Evolutionary conservation across 108 stramenopile species (phyloP), one percentile per base, ranked within the genome.

Genomic region (Cyclotella cryptica): DNA sequence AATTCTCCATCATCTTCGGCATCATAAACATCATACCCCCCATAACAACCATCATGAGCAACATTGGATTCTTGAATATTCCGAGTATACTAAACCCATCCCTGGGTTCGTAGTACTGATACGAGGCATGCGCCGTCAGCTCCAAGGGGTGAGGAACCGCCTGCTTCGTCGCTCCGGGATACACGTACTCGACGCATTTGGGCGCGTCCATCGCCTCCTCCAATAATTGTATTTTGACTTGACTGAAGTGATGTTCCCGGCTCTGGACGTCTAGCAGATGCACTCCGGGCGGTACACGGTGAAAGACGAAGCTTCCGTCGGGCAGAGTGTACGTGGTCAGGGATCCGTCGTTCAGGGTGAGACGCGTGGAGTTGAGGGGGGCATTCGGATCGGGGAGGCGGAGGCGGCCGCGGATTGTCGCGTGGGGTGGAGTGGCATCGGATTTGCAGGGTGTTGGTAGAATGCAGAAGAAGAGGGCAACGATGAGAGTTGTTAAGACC

Each of bases 1-100:
- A 45, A 47, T 80, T 85, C 68, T 92, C 93, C 96, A 96, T 96
- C 88, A 96, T 89, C 83, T 92, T 82, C 7, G 96, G 96, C 96
- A 96, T 94, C 40, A 89, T 30, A 40, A 88, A 75, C 92, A 96
- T 89, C 76, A 90, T 58, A 24, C 86, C 92, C 29, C 75, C 91
- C 39, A 75, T 81, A 44, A 93, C 83, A 6, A 91, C 35, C 93
- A 94, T 93, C 92, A 96, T 93, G 30, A 96, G 61, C 39, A 94
- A 43, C 96, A 96, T 96, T 17, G 96, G 96, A 84, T 94, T 96
- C 84, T 94, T 92, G 18, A 96, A 81, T 66, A 96, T 72, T 26
- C 72, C 52, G 53, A 92, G 83, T 30, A 90, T 66, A 30, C 85
- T 87, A 72, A 96, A 93, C 29, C 90, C 86, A 57, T 80, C 87